These are phyloP conservation scores for Panicum hallii DNA, from an alignment of 202 grass and related monocot species.

Conservation along the genomic window DNA sequence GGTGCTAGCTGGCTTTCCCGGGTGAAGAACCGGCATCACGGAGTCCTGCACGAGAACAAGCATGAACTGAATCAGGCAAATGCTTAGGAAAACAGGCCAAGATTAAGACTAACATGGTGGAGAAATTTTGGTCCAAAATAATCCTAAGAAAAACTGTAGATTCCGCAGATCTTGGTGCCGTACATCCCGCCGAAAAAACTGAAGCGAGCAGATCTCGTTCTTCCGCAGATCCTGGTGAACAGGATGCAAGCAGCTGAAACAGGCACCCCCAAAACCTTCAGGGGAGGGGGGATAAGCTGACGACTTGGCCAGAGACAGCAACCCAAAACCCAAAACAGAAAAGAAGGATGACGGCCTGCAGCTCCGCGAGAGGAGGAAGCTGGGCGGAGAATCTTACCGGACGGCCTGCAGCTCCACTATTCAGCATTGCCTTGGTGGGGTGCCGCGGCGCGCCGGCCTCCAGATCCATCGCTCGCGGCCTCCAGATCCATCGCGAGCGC, in stretches of 20 bases:
- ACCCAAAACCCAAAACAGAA: neutral
- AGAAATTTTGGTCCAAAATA: neutral
- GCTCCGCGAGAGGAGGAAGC: no score
- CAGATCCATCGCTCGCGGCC: no score
- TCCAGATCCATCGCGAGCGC: no score
- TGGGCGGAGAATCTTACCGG: conserved; percentile 36
- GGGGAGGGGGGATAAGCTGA: conserved; percentile 23
- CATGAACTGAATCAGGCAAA: conserved; percentile 27
- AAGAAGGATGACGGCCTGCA: neutral
- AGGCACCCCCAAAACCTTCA: conserved; percentile 2
- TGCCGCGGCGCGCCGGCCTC: no score
- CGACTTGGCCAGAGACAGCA: neutral
- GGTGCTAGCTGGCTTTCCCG: no score
- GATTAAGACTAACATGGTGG: conserved; percentile 24
- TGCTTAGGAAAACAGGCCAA: neutral
- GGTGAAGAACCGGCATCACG: conserved; percentile 51
- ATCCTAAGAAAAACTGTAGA: neutral
- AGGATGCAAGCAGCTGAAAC: conserved; percentile 8
- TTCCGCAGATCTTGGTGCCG: conserved; percentile 11
- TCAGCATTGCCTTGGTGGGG: no score
- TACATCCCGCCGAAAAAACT: neutral
- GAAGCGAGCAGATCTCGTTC: no score
- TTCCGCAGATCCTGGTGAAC: conserved; percentile 14
- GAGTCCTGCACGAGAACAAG: conserved; percentile 37
- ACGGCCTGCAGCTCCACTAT: no score